Evolutionary conservation across 495 filamentous ascomycete genomes (phyloP).

Genomic region (Penicillium simplicissimum): DNA sequence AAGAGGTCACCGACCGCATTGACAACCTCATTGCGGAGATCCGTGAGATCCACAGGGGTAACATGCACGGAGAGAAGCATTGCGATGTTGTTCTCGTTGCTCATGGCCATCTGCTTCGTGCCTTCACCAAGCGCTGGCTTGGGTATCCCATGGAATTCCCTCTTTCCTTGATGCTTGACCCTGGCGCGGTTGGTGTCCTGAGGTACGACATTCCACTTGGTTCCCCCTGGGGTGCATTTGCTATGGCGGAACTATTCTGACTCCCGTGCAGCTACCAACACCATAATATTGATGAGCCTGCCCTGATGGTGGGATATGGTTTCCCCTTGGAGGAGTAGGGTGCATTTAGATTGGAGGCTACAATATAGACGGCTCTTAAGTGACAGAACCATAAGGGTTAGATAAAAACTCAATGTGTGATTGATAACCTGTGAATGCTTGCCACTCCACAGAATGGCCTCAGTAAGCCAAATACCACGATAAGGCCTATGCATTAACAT

Average conservation of each 20-base stretch:
- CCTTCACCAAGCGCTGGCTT: slow-evolving; percentile 79
- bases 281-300: slow-evolving; percentile 39
- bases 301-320: slow-evolving; percentile 37
- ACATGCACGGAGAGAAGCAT: slow-evolving; percentile 50
- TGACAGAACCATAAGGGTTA: not conserved
- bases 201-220: slow-evolving; percentile 41
- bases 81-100: slow-evolving; percentile 62
- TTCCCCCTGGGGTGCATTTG: not conserved
- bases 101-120: slow-evolving; percentile 77
- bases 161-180: slow-evolving; percentile 69
- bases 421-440: not conserved
- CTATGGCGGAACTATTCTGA: not conserved
- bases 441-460: not conserved
- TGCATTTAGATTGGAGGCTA: not conserved
- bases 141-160: slow-evolving; percentile 62
- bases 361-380: not conserved
- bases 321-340: slow-evolving; percentile 27
- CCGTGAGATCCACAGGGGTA: slow-evolving; percentile 47
- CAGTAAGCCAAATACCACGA: no score
- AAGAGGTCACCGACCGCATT: slow-evolving; percentile 61
- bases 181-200: slow-evolving; percentile 72
- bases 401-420: not conserved
- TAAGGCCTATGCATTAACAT: no score
- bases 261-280: slow-evolving; percentile 31
- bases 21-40: slow-evolving; percentile 71